Evolutionary conservation across 805 yeast genomes (phyloP).

Genomic region (Wickerhamomyces canadensis): DNA sequence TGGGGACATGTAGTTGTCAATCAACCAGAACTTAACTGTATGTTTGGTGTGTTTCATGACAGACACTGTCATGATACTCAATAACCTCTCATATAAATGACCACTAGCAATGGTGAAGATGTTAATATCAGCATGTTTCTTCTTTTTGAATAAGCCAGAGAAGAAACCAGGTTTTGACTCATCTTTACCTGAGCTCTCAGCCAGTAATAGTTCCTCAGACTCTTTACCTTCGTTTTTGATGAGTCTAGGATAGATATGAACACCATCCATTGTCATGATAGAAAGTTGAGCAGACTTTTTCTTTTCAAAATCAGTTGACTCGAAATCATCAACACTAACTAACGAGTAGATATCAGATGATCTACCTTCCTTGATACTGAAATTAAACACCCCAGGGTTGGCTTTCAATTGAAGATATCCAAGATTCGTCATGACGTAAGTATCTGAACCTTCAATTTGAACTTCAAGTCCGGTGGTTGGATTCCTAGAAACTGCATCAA

Average conservation of each 20-base stretch:
- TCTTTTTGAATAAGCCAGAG: conserved; percentile 8
- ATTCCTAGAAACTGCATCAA: conserved; percentile 30
- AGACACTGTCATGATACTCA: conserved; percentile 76
- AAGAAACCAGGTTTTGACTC: conserved; percentile 9
- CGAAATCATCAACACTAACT: conserved; percentile 26
- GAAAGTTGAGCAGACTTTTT: conserved; percentile 25
- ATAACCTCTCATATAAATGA: conserved; percentile 65
- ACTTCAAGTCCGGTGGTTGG: conserved; percentile 19
- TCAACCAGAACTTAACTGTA: conserved; percentile 77
- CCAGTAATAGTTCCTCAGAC: conserved; percentile 10
- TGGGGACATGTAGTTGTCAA: conserved; percentile 77
- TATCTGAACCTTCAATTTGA: conserved; percentile 36
- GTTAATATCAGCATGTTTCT: conserved; percentile 56
- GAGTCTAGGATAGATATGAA: conserved; percentile 39
- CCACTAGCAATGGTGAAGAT: conserved; percentile 84
- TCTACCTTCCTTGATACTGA: conserved; percentile 39
- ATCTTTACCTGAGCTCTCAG: conserved; percentile 8
- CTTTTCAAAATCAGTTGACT: background rate
- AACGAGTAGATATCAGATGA: conserved; percentile 38
- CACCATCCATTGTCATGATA: conserved; percentile 41
- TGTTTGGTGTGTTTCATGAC: conserved; percentile 61
- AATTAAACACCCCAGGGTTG: conserved; percentile 63
- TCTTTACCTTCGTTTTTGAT: conserved; percentile 36
- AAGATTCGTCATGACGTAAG: conserved; percentile 69
- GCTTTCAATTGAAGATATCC: conserved; percentile 82